Evolutionary conservation across 805 yeast species (phyloP).

Genomic region (Starmerella bombicola): DNA sequence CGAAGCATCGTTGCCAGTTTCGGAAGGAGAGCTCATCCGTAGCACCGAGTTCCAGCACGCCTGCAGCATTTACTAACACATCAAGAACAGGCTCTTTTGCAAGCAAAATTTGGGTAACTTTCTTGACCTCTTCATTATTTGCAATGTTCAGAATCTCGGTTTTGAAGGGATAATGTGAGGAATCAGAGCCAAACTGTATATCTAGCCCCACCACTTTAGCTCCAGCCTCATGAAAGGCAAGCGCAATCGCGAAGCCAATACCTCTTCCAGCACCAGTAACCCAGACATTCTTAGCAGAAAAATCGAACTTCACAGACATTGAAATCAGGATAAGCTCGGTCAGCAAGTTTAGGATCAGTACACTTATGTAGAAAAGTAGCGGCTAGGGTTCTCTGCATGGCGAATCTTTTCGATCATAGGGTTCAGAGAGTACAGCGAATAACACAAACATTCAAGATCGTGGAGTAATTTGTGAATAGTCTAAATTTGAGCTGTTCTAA

Average conservation of each 20-base stretch:
- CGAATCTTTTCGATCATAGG: too few relatives aligned
- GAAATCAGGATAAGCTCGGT: background rate
- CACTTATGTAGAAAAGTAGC: too few relatives aligned
- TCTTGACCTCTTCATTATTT: background rate
- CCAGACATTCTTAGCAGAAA: constrained; percentile 3
- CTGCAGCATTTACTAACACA: constrained; percentile 16
- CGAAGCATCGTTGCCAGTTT: constrained; percentile 11
- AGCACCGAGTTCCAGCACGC: constrained; percentile 6
- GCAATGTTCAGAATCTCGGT: constrained; percentile 7
- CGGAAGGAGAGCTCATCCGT: constrained; percentile 7
- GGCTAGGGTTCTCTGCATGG: too few relatives aligned
- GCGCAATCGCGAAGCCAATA: constrained; percentile 10
- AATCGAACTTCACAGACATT: constrained; percentile 12
- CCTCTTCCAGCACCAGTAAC: constrained; percentile 17
- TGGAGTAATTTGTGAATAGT: too few relatives aligned
- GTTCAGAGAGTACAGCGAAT: too few relatives aligned
- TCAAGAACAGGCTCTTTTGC: background rate
- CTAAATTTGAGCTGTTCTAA: too few relatives aligned
- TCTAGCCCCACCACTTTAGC: constrained; percentile 13
- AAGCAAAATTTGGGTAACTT: background rate
- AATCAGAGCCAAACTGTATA: constrained; percentile 1
- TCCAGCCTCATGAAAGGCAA: constrained; percentile 7
- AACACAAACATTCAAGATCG: too few relatives aligned
- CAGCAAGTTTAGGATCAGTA: too few relatives aligned
- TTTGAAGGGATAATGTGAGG: constrained; percentile 1